Base-by-base conservation (phyloP, 345 rosid species). In the Brassica rapa region DNA sequence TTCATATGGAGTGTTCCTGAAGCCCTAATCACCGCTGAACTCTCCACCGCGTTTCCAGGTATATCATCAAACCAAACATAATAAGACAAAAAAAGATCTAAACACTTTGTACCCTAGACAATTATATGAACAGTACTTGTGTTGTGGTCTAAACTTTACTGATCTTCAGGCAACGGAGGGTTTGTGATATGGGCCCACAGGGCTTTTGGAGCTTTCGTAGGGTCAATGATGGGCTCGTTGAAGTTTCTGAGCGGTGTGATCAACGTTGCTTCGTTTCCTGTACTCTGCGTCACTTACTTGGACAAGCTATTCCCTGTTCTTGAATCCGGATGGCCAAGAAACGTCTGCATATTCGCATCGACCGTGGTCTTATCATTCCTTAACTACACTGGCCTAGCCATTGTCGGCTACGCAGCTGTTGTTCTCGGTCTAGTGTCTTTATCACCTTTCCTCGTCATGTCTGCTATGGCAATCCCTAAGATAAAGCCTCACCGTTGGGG, bases 1-100 rank as follows among this genome's bases (percentile, higher is more conserved):
- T 94, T 91, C 84, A 87, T 94, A 23, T 92, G 98, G 96, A 88
- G 93, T 67, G 71, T 94, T 25, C 97, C 97, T 21, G 97, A 94
- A 81, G 97, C 97, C 29, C 89, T 90, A 0, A 87, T 91, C 49
- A 90, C 97, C 0, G 98, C 97, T 1, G 98, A 92, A 76, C 97
- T 94, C 81, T 87, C 96, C 75, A 90, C 96, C 2, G 79, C 97
- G 0, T 89, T 88, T 66, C 98, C 97, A 10, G 83, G 83, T 80
- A 61, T 30, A 56, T n/a, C 10, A 46, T 33, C 57, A 5, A 49
- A 8, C 56, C 69, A 0, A 70, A 46, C 53, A 14, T 49, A 49
- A 4, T 11, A 4, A n/a, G 11, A 32, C 12, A 35, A 61, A 51
- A 46, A 51, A 74, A 21, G 30, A 68, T 37, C 62, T 29, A 14